Conservation (phyloP, 345 rosid species). For the Euphorbia pulcherrima region DNA sequence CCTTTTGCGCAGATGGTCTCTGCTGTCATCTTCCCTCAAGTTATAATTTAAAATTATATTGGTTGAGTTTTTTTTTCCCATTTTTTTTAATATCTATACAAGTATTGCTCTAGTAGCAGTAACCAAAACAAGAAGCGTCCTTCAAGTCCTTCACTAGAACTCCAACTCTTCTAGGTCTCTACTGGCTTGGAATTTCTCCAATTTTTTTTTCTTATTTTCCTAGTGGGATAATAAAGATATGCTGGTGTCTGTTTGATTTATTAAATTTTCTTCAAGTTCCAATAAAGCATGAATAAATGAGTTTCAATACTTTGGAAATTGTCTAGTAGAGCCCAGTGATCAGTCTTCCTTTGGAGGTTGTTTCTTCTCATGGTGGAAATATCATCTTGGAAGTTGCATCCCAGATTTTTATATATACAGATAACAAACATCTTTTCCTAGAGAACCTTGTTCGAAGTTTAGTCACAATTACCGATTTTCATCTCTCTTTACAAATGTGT, state of each 20-base stretch:
- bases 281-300: constrained; percentile 17
- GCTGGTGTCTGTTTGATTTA: constrained; percentile 21
- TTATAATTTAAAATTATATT: no score
- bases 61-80: no score
- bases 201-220: constrained; percentile 5
- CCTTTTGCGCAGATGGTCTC: background rate
- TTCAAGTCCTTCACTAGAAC: background rate
- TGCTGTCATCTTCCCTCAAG: constrained; percentile 3
- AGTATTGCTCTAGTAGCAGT: no score
- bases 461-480: no score
- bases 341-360: constrained; percentile 16
- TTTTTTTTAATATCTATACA: no score
- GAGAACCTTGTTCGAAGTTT: no score
- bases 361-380: background rate
- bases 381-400: constrained; percentile 25
- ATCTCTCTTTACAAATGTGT: no score
- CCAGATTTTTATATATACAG: no score
- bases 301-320: constrained; percentile 19
- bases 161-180: background rate
- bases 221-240: constrained; percentile 14
- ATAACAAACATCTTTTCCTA: no score
- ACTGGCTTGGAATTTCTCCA: no score
- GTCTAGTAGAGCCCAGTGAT: constrained; percentile 14
- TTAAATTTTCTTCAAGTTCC: constrained; percentile 50
- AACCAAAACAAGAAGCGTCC: background rate